Percentiles rank a stretch among this genome's conserved stretches.
Evolutionary conservation across 129 eudicot genomes (phyloP).

Genomic region (Arctium lappa): DNA sequence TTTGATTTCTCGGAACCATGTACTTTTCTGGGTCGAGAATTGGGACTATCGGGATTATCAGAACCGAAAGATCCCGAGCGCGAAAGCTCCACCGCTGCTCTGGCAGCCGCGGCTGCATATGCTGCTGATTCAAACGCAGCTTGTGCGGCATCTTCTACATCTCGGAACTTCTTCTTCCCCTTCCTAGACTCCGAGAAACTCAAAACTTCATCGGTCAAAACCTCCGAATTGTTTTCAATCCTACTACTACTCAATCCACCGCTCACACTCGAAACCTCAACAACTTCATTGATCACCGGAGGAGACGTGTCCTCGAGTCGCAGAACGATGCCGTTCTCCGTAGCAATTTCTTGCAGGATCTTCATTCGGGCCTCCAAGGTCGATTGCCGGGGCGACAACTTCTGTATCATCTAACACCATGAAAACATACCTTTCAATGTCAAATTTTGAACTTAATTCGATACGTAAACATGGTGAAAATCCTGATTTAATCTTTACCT

Average conservation of each 20-base stretch:
- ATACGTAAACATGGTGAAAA: background rate
- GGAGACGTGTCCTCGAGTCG: constrained; percentile 40
- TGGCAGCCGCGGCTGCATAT: constrained; percentile 86
- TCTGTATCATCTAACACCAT: constrained; percentile 59
- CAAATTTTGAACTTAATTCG: background rate
- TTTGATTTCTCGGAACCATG: constrained; percentile 12
- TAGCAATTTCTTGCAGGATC: constrained; percentile 66
- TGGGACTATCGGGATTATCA: constrained; percentile 40
- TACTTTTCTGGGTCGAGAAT: constrained; percentile 20
- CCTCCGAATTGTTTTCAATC: background rate
- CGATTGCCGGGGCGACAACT: constrained; percentile 58
- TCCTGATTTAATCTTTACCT: constrained; percentile 28
- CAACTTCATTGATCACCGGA: constrained; percentile 24
- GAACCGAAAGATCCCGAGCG: constrained; percentile 51
- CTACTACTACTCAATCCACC: background rate
- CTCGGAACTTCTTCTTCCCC: constrained; percentile 48
- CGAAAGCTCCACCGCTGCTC: constrained; percentile 85
- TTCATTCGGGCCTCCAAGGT: constrained; percentile 58
- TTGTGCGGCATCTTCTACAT: constrained; percentile 87
- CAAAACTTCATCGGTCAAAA: constrained; percentile 21
- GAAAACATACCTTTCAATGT: background rate
- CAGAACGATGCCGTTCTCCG: constrained; percentile 51
- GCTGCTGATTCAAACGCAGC: constrained; percentile 86
- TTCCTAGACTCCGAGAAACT: constrained; percentile 41
- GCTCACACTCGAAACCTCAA: background rate